A percentile compares a stretch with the other conserved stretches of the same genome.
These are phyloP conservation scores for Trypanosoma platydactyli DNA, from an alignment of 208 protist species.

Conservation along the genomic window DNA sequence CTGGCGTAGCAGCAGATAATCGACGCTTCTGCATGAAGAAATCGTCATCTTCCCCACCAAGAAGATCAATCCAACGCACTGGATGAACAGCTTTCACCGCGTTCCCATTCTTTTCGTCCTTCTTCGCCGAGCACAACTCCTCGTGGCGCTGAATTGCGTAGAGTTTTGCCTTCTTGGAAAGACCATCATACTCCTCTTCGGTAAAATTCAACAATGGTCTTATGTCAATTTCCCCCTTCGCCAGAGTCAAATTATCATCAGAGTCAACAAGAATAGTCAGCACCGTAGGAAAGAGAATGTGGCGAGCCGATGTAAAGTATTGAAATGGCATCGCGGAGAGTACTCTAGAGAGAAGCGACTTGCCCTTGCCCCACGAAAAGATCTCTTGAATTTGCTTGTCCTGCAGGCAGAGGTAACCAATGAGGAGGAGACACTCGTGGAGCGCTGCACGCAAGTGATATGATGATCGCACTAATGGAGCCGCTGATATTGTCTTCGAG, in stretches of 20 bases:
- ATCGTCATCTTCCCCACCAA: constrained; percentile 29
- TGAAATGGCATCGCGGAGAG: constrained; percentile 67
- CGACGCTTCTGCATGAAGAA: constrained; percentile 13
- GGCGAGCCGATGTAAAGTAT: constrained; percentile 81
- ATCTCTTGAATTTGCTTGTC: constrained; percentile 77
- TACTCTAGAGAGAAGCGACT: constrained; percentile 61
- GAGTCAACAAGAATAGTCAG: constrained; percentile 52
- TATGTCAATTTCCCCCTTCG: constrained; percentile 69
- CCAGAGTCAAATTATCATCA: constrained; percentile 57
- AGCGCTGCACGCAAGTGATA: constrained; percentile 69
- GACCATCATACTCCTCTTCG: constrained; percentile 60
- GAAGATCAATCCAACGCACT: constrained; percentile 29
- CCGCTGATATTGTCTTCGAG: constrained; percentile 5
- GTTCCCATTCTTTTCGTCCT: neutral
- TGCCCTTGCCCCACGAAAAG: constrained; percentile 75
- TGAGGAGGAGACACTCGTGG: constrained; percentile 79
- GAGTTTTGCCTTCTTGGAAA: constrained; percentile 69
- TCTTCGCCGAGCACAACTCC: constrained; percentile 32
- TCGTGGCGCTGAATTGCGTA: constrained; percentile 65
- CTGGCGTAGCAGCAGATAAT: neutral
- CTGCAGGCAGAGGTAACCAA: constrained; percentile 82
- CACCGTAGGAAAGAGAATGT: constrained; percentile 83
- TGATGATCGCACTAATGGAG: neutral
- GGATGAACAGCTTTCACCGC: constrained; percentile 1
- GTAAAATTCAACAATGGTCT: constrained; percentile 57